These are phyloP conservation scores for Septoria linicola DNA, from an alignment of 2,329 filamentous ascomycete genomes.

Conservation along the genomic window DNA sequence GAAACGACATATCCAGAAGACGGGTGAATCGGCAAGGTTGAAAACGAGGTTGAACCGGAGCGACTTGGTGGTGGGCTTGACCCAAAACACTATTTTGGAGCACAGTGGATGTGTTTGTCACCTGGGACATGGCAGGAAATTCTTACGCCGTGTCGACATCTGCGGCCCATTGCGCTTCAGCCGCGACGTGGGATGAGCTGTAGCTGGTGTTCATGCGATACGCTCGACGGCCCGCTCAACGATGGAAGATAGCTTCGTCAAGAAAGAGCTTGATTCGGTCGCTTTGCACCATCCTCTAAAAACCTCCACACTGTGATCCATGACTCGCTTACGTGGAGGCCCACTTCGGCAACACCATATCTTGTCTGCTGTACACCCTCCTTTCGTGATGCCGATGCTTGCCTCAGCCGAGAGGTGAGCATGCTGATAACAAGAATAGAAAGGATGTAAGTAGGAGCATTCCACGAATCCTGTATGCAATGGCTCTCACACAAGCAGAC, in stretches of 20 bases:
- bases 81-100: too few species aligned
- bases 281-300: background rate
- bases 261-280: slow-evolving; percentile 9
- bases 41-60: too few species aligned
- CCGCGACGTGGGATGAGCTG: background rate
- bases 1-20: background rate
- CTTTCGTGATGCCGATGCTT: background rate
- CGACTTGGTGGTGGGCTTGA: too few species aligned
- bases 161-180: background rate
- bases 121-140: too few species aligned
- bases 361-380: background rate
- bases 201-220: background rate
- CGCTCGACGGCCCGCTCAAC: background rate
- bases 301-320: background rate
- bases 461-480: too few species aligned
- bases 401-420: background rate
- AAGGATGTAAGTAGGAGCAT: too few species aligned
- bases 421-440: too few species aligned
- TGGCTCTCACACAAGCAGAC: too few species aligned
- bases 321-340: background rate
- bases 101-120: too few species aligned
- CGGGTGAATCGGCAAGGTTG: slow-evolving; percentile 1
- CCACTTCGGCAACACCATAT: background rate
- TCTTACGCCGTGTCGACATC: too few species aligned
- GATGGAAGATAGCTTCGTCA: slow-evolving; percentile 2